Conservation (phyloP, 2,329 filamentous ascomycete genomes). For the Corinectria fuckeliana region DNA sequence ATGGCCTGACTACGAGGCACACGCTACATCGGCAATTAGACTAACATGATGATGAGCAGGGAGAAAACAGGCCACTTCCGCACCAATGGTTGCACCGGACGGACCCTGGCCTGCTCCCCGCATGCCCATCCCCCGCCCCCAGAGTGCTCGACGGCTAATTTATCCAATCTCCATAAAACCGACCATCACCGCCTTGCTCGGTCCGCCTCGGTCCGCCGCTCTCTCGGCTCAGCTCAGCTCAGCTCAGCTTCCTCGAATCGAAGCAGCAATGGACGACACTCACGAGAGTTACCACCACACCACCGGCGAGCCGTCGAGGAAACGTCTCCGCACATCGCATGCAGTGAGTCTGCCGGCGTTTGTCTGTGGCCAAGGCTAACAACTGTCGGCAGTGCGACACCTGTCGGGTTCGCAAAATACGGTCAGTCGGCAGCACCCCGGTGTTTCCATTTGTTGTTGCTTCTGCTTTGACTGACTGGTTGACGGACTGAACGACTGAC, state of each 20-base stretch:
- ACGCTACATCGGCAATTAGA: not conserved
- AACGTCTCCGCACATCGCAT: conserved; percentile 51
- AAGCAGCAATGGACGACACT: conserved; percentile 22
- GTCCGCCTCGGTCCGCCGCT: conserved; percentile 40
- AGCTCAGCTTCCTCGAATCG: too few relatives aligned
- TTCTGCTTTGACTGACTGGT: too few relatives aligned
- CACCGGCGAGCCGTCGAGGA: conserved; percentile 43
- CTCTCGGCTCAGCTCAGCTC: conserved; percentile 30
- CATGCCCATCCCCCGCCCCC: not conserved
- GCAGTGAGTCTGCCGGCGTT: conserved; percentile 41
- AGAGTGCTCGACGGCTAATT: not conserved
- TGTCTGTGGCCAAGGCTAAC: not conserved
- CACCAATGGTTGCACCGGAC: not conserved
- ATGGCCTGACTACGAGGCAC: too few relatives aligned
- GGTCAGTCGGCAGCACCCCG: conserved; percentile 39
- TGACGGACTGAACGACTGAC: too few relatives aligned
- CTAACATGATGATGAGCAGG: conserved; percentile 17
- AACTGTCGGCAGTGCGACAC: conserved; percentile 49
- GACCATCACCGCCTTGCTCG: conserved; percentile 24
- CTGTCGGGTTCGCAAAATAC: conserved; percentile 55
- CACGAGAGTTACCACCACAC: conserved; percentile 29
- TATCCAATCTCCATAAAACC: conserved; percentile 12
- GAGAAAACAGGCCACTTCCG: conserved; percentile 7
- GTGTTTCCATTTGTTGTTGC: not conserved
- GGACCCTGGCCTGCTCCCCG: not conserved